Evolutionary conservation across 257 asterid species (phyloP).

Genomic region (Solanum chmielewskii): DNA sequence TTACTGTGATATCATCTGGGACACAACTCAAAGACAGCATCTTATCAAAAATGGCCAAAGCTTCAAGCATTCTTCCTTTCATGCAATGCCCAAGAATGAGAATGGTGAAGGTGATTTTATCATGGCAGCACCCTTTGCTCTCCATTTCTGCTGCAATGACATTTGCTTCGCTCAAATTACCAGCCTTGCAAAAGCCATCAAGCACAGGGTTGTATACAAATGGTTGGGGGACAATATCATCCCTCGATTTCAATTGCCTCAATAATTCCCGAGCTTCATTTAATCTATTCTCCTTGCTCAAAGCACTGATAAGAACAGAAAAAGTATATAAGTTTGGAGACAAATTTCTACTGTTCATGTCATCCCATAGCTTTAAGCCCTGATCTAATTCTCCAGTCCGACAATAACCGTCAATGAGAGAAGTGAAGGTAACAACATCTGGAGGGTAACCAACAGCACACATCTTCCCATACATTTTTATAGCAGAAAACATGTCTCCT

Average conservation of each 20-base stretch:
- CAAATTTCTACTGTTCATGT: conserved; percentile 47
- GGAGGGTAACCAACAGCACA: conserved; percentile 34
- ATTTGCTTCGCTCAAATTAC: conserved; percentile 79
- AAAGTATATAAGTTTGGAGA: conserved; percentile 57
- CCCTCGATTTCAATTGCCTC: conserved; percentile 38
- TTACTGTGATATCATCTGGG: conserved; percentile 52
- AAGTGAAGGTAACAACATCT: conserved; percentile 71
- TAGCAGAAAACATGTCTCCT: conserved; percentile 55
- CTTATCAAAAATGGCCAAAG: conserved; percentile 48
- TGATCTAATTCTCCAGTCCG: conserved; percentile 51
- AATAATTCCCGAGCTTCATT: conserved; percentile 64
- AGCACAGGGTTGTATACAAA: conserved; percentile 84
- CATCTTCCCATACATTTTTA: conserved; percentile 41
- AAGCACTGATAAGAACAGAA: conserved; percentile 53
- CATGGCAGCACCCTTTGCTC: conserved; percentile 64
- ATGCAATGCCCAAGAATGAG: conserved; percentile 90
- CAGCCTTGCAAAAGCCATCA: conserved; percentile 82
- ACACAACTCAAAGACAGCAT: conserved; percentile 63
- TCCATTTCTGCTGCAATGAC: conserved; percentile 66
- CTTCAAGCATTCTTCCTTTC: conserved; percentile 90
- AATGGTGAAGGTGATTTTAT: conserved; percentile 80
- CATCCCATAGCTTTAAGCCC: conserved; percentile 58
- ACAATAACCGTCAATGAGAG: conserved; percentile 67
- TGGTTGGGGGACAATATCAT: conserved; percentile 55
- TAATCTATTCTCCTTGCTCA: conserved; percentile 67